These are phyloP conservation scores for Neurospora sp. DNA, from an alignment of 495 filamentous ascomycete species.

Conservation along the genomic window DNA sequence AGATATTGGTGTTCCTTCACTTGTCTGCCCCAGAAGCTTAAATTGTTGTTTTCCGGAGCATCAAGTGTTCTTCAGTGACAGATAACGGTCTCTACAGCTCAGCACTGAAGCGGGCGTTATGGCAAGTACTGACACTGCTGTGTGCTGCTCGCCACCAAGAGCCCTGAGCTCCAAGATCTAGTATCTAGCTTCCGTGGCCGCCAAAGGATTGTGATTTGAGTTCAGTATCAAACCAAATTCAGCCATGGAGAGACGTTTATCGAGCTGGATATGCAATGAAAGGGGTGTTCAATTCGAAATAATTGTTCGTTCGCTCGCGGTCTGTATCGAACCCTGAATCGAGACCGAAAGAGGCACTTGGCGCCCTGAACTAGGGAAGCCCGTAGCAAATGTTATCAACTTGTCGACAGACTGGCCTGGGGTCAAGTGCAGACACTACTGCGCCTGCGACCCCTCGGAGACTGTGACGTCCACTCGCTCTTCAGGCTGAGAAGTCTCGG, in stretches of 20 bases:
- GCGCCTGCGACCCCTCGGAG: not conserved
- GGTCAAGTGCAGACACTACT: not conserved
- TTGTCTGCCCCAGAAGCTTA: not conserved
- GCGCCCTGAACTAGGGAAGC: not conserved
- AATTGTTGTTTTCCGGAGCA: not conserved
- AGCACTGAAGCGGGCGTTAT: not conserved
- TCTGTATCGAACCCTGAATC: not conserved
- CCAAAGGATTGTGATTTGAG: not conserved
- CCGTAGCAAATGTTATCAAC: not conserved
- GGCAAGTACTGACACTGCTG: not conserved
- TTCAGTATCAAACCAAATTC: no score
- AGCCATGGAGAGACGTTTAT: not conserved
- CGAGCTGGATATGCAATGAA: not conserved
- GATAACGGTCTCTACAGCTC: not conserved
- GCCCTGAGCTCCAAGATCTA: not conserved
- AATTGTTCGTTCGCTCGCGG: not conserved
- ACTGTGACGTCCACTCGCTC: not conserved
- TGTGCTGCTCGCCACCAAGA: not conserved
- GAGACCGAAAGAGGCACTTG: not conserved
- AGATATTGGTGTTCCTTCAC: not conserved
- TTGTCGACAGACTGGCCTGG: not conserved
- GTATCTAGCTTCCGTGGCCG: not conserved
- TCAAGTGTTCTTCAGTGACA: not conserved
- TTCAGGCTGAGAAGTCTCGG: not conserved
- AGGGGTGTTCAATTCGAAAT: not conserved